Conservation (phyloP, 129 eudicot genomes). For the Helianthus tuberosus region DNA sequence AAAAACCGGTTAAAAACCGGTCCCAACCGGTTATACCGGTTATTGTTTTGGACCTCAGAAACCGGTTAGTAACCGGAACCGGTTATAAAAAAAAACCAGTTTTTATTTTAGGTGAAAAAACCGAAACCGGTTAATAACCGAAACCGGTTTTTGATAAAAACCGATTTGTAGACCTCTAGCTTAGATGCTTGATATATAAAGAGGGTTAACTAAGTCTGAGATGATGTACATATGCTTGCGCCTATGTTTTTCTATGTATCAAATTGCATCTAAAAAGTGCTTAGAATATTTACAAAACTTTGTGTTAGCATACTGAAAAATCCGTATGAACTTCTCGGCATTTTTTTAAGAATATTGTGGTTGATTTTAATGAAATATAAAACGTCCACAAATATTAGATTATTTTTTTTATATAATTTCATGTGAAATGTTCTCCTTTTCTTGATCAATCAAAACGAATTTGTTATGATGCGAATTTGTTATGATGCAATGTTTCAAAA, state of each 20-base stretch:
- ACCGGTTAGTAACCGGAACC: too few species aligned
- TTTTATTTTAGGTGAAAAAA: too few species aligned
- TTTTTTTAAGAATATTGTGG: constrained; percentile 3
- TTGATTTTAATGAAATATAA: not conserved
- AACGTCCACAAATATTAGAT: not conserved
- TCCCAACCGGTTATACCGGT: too few species aligned
- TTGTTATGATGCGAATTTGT: constrained; percentile 6
- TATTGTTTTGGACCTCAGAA: too few species aligned
- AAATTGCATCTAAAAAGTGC: not conserved
- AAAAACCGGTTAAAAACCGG: too few species aligned
- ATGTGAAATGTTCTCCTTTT: not conserved
- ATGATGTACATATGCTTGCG: too few species aligned
- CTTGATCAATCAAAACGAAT: not conserved
- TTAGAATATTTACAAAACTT: not conserved
- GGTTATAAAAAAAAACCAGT: too few species aligned
- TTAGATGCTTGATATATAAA: not conserved
- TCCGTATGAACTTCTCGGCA: not conserved
- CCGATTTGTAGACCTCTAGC: too few species aligned
- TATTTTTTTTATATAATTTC: not conserved
- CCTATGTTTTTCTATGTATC: not conserved
- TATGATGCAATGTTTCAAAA: constrained; percentile 3
- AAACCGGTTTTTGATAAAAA: too few species aligned
- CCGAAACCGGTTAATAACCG: too few species aligned
- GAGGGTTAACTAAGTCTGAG: not conserved
- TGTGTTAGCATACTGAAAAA: not conserved